Percentiles rank a stretch among this genome's conserved stretches.
Conservation (phyloP, 768 basidiomycete species). For the Pulveroboletus frians region DNA sequence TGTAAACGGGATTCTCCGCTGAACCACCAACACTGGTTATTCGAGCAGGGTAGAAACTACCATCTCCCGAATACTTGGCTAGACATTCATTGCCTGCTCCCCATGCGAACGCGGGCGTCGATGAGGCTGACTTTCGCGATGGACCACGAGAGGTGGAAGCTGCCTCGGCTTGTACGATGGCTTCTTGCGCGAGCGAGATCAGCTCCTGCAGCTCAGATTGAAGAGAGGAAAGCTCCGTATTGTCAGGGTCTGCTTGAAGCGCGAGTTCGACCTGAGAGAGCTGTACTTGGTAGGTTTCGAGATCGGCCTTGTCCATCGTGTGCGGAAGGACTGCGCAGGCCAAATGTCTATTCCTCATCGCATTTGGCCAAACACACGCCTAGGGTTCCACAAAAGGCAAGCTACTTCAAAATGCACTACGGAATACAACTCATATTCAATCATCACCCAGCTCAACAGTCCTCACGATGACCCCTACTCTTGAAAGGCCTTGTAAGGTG, state of each 20-base stretch:
- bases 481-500: conserved; percentile 40
- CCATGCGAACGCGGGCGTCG: conserved; percentile 55
- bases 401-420: background rate
- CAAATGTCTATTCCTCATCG: background rate
- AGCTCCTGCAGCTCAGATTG: conserved; percentile 78
- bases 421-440: background rate
- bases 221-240: conserved; percentile 66
- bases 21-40: conserved; percentile 83
- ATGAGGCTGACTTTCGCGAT: conserved; percentile 48
- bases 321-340: background rate
- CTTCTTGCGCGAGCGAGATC: conserved; percentile 71
- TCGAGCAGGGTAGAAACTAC: conserved; percentile 82
- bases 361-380: background rate
- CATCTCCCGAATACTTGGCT: conserved; percentile 82
- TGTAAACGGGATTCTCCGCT: conserved; percentile 77
- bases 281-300: conserved; percentile 87
- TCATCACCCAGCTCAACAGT: background rate
- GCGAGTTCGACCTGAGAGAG: conserved; percentile 84
- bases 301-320: conserved; percentile 57
- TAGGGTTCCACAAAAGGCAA: conserved; percentile 22
- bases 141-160: conserved; percentile 55
- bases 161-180: conserved; percentile 62
- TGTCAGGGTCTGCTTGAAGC: conserved; percentile 68
- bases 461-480: conserved; percentile 4
- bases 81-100: conserved; percentile 81